phyloP scores from a whole-genome alignment of 2,329 filamentous ascomycete species.

The Parascedosporium putredinis region DNA sequence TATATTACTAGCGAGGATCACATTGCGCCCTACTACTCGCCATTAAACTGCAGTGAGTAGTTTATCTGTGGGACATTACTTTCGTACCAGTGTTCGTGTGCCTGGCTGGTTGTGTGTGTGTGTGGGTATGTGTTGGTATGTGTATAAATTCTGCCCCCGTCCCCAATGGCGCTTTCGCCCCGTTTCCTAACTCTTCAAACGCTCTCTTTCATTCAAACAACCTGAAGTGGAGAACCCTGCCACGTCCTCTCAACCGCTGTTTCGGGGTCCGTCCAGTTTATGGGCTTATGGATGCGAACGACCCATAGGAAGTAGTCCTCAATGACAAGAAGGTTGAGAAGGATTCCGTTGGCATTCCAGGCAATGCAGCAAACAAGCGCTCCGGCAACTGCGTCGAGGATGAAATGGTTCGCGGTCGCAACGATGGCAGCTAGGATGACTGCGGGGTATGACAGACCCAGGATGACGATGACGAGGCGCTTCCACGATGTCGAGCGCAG shows the following conservation, averaged over 20 bases:
- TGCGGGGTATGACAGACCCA: slow-evolving; percentile 54
- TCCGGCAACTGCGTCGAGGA: slow-evolving; percentile 61
- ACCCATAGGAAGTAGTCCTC: slow-evolving; percentile 59
- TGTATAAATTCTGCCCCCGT: not conserved
- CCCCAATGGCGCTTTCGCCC: not conserved
- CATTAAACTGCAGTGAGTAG: not conserved
- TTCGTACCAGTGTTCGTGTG: no score
- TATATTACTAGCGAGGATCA: not conserved
- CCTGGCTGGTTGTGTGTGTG: no score
- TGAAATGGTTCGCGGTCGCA: slow-evolving; percentile 63
- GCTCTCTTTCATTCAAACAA: slow-evolving; percentile 11
- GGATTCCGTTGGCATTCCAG: slow-evolving; percentile 43
- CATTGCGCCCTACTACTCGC: not conserved
- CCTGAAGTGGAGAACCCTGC: slow-evolving; percentile 15
- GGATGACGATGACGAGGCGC: slow-evolving; percentile 29
- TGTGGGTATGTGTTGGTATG: no score
- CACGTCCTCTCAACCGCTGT: slow-evolving; percentile 24
- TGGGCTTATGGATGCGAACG: slow-evolving; percentile 55
- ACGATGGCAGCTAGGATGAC: slow-evolving; percentile 58
- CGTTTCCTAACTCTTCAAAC: not conserved
- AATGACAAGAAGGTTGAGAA: slow-evolving; percentile 53
- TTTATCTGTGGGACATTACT: not conserved
- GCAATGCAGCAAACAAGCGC: slow-evolving; percentile 53
- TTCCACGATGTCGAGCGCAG: slow-evolving; percentile 40
- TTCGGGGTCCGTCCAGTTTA: slow-evolving; percentile 27